Base-by-base conservation (phyloP, 768 basidiomycete species). In the Lyophyllum semitale region DNA sequence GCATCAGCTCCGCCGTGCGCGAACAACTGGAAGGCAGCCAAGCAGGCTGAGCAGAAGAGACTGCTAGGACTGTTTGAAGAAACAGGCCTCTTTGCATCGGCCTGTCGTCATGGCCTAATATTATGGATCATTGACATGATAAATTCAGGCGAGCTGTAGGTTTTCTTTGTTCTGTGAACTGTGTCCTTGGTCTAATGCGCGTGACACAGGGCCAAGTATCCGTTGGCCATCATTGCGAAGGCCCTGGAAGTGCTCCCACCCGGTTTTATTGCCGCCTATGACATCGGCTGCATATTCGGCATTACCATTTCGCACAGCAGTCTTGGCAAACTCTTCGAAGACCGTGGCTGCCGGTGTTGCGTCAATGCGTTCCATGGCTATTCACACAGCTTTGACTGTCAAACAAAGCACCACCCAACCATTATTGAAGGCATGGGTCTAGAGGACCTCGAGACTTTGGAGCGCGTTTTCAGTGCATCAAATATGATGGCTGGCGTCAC, bases 241-340 rank as follows among this genome's bases (percentile, higher is more conserved):
- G 38, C 62, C 9, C 42, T 63, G 22, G 48, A 48, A 5, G 29
- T 55, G 17, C 35, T 59, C 20, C 49, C 50, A n/a, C 8, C 33
- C 7, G 23, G 44, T 13, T 30, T 54, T 41, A 40, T 57, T 27
- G n/a, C 46, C 41, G 56, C 51, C 20, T 69, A 67, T 47, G 63
- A 68, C 56, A 68, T 71, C 33, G 63, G 68, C 3, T 70, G 70
- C 47, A 26, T 51, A 6, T 68, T 70, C 47, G 18, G 22, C 6
- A 64, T 30, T 15, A 71, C 69, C 6, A 18, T 71, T 12, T 35
- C 26, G 9, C 53, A 53, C 6, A 69, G n/a, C n/a, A n/a, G n/a
- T n/a, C 63, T 35, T 41, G 54, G 9, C 55, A 68, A 1, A 61
- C 44, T 4, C 8, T 15, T 13, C 29, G 40, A 54, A 61, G 29